These are phyloP conservation scores for Uronychia setigera DNA, from an alignment of 73 alveolate species.

Conservation along the genomic window DNA sequence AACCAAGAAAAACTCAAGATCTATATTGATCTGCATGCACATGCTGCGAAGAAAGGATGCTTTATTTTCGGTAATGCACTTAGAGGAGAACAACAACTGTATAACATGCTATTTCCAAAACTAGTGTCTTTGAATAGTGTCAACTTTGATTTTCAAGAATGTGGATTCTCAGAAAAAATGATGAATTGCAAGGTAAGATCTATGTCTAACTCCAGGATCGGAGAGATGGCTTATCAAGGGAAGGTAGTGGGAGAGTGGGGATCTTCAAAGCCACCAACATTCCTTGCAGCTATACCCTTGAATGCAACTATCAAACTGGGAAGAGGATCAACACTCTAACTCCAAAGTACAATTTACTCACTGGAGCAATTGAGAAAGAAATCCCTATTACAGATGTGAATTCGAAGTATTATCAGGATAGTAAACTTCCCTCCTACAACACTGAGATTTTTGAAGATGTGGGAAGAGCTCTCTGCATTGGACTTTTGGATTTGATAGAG, in stretches of 20 bases:
- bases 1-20: slow-evolving; percentile 70
- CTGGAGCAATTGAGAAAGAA: slow-evolving; percentile 46
- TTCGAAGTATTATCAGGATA: slow-evolving; percentile 25
- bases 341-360: slow-evolving; percentile 33
- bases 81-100: slow-evolving; percentile 64
- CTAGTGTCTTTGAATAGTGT: slow-evolving; percentile 79
- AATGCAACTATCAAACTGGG: slow-evolving; percentile 70
- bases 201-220: slow-evolving; percentile 40
- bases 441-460: slow-evolving; percentile 70
- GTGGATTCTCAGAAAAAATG: slow-evolving; percentile 64
- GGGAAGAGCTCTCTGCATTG: slow-evolving; percentile 58
- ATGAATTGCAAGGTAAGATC: slow-evolving; percentile 72
- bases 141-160: slow-evolving; percentile 83
- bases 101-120: slow-evolving; percentile 77
- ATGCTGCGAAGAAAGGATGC: slow-evolving; percentile 90
- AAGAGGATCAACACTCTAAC: slow-evolving; percentile 28
- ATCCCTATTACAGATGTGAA: slow-evolving; percentile 38
- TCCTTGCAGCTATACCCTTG: slow-evolving; percentile 73
- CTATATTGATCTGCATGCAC: slow-evolving; percentile 96
- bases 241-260: slow-evolving; percentile 79
- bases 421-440: slow-evolving; percentile 53
- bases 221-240: slow-evolving; percentile 68
- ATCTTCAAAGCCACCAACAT: slow-evolving; percentile 60
- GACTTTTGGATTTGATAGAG: slow-evolving; percentile 60
- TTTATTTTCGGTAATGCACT: slow-evolving; percentile 88